These are phyloP conservation scores for Aspergillus luchuensis DNA, from an alignment of 2,329 filamentous ascomycete genomes.

Conservation along the genomic window DNA sequence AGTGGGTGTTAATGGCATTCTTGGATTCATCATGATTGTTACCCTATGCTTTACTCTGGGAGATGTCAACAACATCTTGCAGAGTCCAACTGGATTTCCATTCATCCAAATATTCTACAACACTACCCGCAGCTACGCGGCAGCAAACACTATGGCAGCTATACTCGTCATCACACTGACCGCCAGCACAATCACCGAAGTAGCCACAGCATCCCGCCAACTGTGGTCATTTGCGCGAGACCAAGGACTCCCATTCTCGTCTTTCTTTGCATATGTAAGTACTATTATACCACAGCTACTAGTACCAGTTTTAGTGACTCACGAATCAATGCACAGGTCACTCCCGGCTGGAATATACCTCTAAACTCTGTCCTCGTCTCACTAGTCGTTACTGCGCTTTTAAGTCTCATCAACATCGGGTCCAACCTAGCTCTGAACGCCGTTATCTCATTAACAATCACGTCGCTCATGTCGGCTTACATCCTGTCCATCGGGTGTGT, in stretches of 20 bases:
- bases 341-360: constrained; percentile 45
- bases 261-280: constrained; percentile 42
- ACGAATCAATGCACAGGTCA: constrained; percentile 32
- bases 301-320: neutral
- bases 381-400: constrained; percentile 46
- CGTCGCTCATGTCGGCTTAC: constrained; percentile 47
- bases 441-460: constrained; percentile 47
- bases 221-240: constrained; percentile 58
- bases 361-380: constrained; percentile 52
- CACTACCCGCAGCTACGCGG: constrained; percentile 51
- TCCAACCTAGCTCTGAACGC: constrained; percentile 49
- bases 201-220: constrained; percentile 60
- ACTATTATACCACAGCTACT: no score
- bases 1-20: constrained; percentile 53
- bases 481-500: constrained; percentile 52
- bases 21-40: constrained; percentile 61
- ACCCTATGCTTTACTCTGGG: constrained; percentile 58
- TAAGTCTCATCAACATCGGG: constrained; percentile 56
- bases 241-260: constrained; percentile 43
- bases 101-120: constrained; percentile 62
- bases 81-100: constrained; percentile 54
- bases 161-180: constrained; percentile 54
- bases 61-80: constrained; percentile 49
- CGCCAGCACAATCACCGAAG: constrained; percentile 55
- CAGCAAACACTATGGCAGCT: constrained; percentile 53